These are phyloP conservation scores for Pilobolus umbonatus DNA, from an alignment of 192 early-diverging fungal species.

Conservation along the genomic window DNA sequence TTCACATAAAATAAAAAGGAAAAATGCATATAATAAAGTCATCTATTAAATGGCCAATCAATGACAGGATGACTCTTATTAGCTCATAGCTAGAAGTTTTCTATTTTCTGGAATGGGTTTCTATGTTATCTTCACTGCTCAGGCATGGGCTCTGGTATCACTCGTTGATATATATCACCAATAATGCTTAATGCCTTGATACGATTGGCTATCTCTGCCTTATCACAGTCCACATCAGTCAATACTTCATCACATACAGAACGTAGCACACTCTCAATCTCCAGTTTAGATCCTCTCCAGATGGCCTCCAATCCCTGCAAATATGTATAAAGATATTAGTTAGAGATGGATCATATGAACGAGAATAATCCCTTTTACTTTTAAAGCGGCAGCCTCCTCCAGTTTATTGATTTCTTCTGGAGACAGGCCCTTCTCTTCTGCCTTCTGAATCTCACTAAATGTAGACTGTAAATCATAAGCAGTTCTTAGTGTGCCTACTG, in stretches of 20 bases:
- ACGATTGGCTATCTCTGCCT: conserved; percentile 57
- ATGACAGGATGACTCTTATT: not conserved
- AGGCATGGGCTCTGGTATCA: conserved; percentile 47
- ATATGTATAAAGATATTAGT: not conserved
- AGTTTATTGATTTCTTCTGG: conserved; percentile 60
- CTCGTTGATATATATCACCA: conserved; percentile 78
- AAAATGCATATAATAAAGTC: not conserved
- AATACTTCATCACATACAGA: conserved; percentile 89
- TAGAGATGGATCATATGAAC: not conserved
- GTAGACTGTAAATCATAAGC: conserved; percentile 91
- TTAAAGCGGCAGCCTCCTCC: conserved; percentile 64
- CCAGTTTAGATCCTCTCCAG: conserved; percentile 91
- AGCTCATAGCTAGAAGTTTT: conserved; percentile 2
- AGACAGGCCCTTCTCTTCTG: conserved; percentile 80
- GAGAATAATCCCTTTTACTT: conserved; percentile 22
- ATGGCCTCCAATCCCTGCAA: conserved; percentile 80
- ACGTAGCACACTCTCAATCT: conserved; percentile 88
- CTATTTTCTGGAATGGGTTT: not conserved
- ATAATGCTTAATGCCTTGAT: conserved; percentile 80
- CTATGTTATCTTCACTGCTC: not conserved
- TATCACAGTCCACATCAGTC: conserved; percentile 56
- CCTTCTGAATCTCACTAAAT: conserved; percentile 84
- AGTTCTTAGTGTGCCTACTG: conserved; percentile 85
- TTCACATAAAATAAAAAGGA: not conserved
- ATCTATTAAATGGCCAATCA: not conserved